Conservation (phyloP, 2,329 filamentous ascomycete genomes). For the Chaetomiaceae sp. region DNA sequence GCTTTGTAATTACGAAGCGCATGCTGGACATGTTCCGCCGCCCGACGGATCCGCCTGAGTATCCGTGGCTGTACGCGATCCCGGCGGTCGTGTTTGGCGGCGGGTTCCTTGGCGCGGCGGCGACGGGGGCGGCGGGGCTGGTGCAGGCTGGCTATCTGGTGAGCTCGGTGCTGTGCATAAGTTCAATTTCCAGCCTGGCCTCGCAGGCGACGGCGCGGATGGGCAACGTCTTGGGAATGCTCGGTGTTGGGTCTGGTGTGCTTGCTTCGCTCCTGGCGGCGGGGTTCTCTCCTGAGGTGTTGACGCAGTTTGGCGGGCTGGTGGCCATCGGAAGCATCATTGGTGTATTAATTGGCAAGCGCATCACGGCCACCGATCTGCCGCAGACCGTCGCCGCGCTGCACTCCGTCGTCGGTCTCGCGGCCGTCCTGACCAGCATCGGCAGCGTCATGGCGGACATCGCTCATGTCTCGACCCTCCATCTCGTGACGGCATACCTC, state of each 20-base stretch:
- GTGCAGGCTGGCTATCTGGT: conserved; percentile 84
- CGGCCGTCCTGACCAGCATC: conserved; percentile 81
- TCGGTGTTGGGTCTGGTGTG: conserved; percentile 78
- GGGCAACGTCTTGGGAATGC: conserved; percentile 79
- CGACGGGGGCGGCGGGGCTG: conserved; percentile 74
- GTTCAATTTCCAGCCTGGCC: conserved; percentile 73
- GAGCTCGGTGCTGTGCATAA: conserved; percentile 78
- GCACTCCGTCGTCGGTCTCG: conserved; percentile 84
- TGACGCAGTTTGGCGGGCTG: conserved; percentile 73
- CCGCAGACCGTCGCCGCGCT: conserved; percentile 85
- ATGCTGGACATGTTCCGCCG: conserved; percentile 92
- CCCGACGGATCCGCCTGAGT: conserved; percentile 81
- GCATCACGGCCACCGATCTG: conserved; percentile 81
- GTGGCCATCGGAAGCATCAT: conserved; percentile 62
- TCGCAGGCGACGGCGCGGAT: conserved; percentile 77
- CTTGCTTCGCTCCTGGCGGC: conserved; percentile 75
- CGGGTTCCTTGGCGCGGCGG: conserved; percentile 72
- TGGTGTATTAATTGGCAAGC: conserved; percentile 71
- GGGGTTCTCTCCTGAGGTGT: conserved; percentile 70
- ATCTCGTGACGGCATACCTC: conserved; percentile 79
- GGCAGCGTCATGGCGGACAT: conserved; percentile 76
- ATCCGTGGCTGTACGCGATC: conserved; percentile 78
- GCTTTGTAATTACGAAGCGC: conserved; percentile 85
- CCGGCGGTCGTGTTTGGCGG: conserved; percentile 72
- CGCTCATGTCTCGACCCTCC: conserved; percentile 64